Evolutionary conservation across 1,284 basidiomycete genomes (phyloP).

Genomic region (Porogramme epimiltina): DNA sequence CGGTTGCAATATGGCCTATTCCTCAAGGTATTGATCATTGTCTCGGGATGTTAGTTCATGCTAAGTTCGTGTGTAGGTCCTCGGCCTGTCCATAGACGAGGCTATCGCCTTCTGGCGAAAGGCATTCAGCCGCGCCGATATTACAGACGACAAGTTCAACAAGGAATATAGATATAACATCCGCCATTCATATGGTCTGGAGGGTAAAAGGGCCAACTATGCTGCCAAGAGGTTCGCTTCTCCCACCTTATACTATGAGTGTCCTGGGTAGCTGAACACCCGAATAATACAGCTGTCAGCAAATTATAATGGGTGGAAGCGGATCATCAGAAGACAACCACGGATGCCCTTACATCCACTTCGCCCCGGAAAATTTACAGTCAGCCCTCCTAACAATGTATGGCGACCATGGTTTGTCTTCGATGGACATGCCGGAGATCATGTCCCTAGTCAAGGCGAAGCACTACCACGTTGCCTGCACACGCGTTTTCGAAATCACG

Average conservation of each 20-base stretch:
- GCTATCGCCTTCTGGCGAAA: conserved; percentile 94
- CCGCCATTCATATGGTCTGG: conserved; percentile 92
- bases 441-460: conserved; percentile 78
- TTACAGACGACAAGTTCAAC: conserved; percentile 95
- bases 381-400: conserved; percentile 79
- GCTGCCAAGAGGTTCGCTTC: conserved; percentile 79
- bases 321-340: conserved; percentile 72
- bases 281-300: conserved; percentile 71
- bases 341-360: conserved; percentile 96
- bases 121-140: conserved; percentile 63
- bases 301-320: conserved; percentile 81
- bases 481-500: conserved; percentile 94
- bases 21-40: conserved; percentile 71
- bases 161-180: conserved; percentile 99
- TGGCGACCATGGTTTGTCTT: conserved; percentile 61
- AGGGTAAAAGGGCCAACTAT: conserved; percentile 94
- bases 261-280: background rate
- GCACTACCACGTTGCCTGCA: conserved; percentile 97
- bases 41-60: background rate
- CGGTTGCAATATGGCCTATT: conserved; percentile 93
- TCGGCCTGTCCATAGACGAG: conserved; percentile 95
- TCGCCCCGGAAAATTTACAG: conserved; percentile 83
- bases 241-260: background rate
- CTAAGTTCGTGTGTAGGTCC: conserved; percentile 54
- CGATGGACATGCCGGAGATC: conserved; percentile 84